A percentile compares a stretch with the other conserved stretches of the same genome.
phyloP scores from a whole-genome alignment of 2,329 filamentous ascomycete genomes.

The Pyrenochaeta sp. region DNA sequence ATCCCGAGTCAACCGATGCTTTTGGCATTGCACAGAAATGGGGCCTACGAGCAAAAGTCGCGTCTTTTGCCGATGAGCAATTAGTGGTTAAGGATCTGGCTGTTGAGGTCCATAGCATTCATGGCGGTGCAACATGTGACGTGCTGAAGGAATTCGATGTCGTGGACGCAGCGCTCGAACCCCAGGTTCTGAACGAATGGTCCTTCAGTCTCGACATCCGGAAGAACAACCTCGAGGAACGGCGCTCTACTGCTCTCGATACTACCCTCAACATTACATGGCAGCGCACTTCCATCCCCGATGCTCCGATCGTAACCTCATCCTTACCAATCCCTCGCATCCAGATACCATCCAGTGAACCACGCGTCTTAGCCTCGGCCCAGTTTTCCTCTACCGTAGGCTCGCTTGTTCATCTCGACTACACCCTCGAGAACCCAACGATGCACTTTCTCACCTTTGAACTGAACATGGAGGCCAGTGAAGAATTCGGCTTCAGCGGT shows the following conservation, averaged over 20 bases:
- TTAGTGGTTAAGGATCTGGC: constrained; percentile 70
- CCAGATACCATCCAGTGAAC: constrained; percentile 81
- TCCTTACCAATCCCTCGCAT: constrained; percentile 81
- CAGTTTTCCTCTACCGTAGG: constrained; percentile 40
- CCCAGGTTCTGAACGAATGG: constrained; percentile 75
- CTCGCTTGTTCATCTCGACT: constrained; percentile 33
- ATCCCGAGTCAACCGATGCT: constrained; percentile 46
- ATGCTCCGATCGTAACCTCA: constrained; percentile 51
- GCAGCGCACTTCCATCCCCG: constrained; percentile 64
- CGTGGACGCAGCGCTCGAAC: constrained; percentile 58
- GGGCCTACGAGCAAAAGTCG: constrained; percentile 75
- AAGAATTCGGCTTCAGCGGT: constrained; percentile 92
- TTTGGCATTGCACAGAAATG: constrained; percentile 81
- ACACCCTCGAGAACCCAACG: constrained; percentile 43
- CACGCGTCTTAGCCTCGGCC: constrained; percentile 74
- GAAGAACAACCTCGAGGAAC: constrained; percentile 83
- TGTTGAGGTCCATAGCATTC: constrained; percentile 68
- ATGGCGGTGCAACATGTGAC: constrained; percentile 69
- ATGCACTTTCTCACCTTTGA: constrained; percentile 95
- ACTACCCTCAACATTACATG: constrained; percentile 79
- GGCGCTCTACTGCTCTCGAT: constrained; percentile 76
- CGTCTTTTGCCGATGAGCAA: constrained; percentile 76
- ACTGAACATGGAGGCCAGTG: constrained; percentile 88
- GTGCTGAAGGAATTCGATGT: constrained; percentile 42
- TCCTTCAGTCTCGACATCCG: constrained; percentile 78